Conservation (phyloP, 257 asterid species). For the Rauvolfia tetraphylla region DNA sequence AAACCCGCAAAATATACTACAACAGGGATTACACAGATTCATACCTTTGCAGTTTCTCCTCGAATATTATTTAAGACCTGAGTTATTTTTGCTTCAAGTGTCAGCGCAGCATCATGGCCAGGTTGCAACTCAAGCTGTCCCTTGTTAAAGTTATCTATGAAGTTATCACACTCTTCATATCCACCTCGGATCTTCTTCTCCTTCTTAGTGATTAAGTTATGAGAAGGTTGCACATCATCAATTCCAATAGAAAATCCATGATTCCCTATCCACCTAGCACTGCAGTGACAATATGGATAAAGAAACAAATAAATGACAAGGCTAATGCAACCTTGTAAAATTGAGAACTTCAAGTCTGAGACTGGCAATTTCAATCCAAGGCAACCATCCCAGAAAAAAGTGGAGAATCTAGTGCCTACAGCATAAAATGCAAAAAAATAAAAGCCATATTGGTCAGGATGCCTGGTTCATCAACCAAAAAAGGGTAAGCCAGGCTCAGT, state of each 20-base stretch:
- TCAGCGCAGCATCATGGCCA: slow-evolving; percentile 82
- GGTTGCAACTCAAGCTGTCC: slow-evolving; percentile 77
- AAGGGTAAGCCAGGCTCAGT: no score
- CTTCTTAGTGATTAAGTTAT: slow-evolving; percentile 52
- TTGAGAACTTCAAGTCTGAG: background rate
- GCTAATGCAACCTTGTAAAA: background rate
- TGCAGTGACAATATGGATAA: slow-evolving; percentile 25
- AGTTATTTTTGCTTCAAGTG: slow-evolving; percentile 82
- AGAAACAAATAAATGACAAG: background rate
- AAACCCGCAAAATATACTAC: background rate
- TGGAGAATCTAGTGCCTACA: background rate
- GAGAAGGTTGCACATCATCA: slow-evolving; percentile 85
- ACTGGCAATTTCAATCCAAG: background rate
- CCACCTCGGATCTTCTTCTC: slow-evolving; percentile 48
- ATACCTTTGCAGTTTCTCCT: slow-evolving; percentile 65
- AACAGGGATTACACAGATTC: slow-evolving; percentile 20
- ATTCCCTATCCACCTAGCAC: slow-evolving; percentile 99
- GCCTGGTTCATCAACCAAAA: background rate
- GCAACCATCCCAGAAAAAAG: background rate
- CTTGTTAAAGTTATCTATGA: slow-evolving; percentile 53
- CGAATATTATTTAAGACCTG: slow-evolving; percentile 66
- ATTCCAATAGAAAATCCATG: slow-evolving; percentile 98
- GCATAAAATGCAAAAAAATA: background rate
- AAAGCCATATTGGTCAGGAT: background rate
- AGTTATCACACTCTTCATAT: slow-evolving; percentile 52